phyloP scores from a whole-genome alignment of 805 yeast species.

The Zygotorulaspora danielsina region DNA sequence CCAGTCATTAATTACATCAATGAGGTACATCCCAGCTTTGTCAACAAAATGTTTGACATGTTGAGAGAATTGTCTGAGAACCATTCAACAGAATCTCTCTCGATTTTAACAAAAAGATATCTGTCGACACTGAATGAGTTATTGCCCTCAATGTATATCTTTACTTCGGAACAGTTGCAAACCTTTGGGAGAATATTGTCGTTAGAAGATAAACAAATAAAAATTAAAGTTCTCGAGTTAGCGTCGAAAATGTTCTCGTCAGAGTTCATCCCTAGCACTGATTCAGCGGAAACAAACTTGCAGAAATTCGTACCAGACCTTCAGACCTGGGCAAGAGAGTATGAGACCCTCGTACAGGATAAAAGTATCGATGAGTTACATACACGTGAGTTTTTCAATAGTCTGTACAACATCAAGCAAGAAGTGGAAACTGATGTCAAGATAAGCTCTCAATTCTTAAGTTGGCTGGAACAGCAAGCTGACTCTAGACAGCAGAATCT shows the following conservation, averaged over 20 bases:
- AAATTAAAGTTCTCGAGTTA: slow-evolving; percentile 31
- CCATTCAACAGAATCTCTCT: background rate
- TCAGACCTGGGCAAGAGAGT: slow-evolving; percentile 30
- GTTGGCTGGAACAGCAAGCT: slow-evolving; percentile 57
- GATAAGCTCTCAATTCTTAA: slow-evolving; percentile 44
- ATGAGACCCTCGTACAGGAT: slow-evolving; percentile 26
- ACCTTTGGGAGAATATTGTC: slow-evolving; percentile 20
- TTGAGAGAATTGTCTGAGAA: slow-evolving; percentile 7
- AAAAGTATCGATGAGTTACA: slow-evolving; percentile 38
- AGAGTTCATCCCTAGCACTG: slow-evolving; percentile 5
- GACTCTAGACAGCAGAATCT: slow-evolving; percentile 30
- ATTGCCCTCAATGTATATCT: slow-evolving; percentile 13
- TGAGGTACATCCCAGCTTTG: slow-evolving; percentile 34
- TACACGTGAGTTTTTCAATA: slow-evolving; percentile 41
- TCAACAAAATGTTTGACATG: slow-evolving; percentile 36
- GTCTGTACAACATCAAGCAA: slow-evolving; percentile 36
- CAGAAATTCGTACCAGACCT: slow-evolving; percentile 11
- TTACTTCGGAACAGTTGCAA: slow-evolving; percentile 15
- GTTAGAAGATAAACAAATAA: slow-evolving; percentile 23
- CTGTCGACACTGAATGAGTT: slow-evolving; percentile 30
- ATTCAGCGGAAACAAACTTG: slow-evolving; percentile 14
- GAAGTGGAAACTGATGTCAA: slow-evolving; percentile 32
- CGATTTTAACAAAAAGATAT: slow-evolving; percentile 25
- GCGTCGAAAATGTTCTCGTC: slow-evolving; percentile 21
- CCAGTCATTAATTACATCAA: slow-evolving; percentile 46